Evolutionary conservation across 164 flowering plant species (phyloP), one percentile per base, ranked within the genome.

Genomic region (Hamamelis virginiana): DNA sequence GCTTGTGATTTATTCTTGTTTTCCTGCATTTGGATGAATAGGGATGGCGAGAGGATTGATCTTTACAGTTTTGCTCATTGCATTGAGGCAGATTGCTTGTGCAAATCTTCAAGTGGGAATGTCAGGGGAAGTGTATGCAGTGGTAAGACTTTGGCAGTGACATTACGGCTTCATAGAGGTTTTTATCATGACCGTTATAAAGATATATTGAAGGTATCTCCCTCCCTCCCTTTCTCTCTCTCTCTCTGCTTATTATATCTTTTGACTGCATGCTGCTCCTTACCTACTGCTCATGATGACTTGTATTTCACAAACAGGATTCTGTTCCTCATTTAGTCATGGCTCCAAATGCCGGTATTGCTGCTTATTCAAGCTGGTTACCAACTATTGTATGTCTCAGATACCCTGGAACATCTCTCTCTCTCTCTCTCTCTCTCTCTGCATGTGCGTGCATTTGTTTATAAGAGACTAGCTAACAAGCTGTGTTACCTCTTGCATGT

Each of bases 291-390:
- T 41, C 68, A 12, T 70, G 18, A 61, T 68, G n/a, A 63, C 21
- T 65, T 64, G 41, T 69, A 6, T 55, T 75, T 15, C 48, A 43
- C 77, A 38, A 45, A 47, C 83, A 95, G 98, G 87, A 86, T 69
- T 85, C 82, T 14, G 59, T 63, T 67, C 98, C 98, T 69, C 78
- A 92, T 69, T 48, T 92, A 50, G 69, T 96, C 66, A 62, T 91
- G 62, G 97, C 92, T 74, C 86, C 92, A 58, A 96, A 96, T 86
- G 98, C 97, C 73, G 98, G 99, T 66, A 59, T 96, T 74, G 98
- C 99, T 69, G 98, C 96, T 64, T 91, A 91, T 76, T 69, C 83
- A 45, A 87, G 92, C 81, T 95, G 98, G 98, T 63, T 81, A 69
- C 89, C 96, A 8, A 95, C 97, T 16, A 74, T 92, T 62, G 98